Evolutionary conservation across 179 eudicot genomes (phyloP).

Genomic region (Nepenthes alata): DNA sequence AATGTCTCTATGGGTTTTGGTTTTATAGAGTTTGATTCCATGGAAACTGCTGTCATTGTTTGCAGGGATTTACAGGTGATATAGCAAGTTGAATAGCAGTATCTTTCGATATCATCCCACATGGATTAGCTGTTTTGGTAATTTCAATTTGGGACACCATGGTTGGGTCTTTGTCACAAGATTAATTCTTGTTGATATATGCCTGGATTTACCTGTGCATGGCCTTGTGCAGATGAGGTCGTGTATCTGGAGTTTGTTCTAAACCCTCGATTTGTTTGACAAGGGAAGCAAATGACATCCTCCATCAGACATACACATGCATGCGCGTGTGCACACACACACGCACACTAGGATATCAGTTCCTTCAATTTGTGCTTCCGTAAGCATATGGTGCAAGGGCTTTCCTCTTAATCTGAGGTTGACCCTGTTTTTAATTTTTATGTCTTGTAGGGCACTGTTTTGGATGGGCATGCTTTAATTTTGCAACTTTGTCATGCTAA

Average conservation of each 20-base stretch:
- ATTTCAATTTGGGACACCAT: too few species aligned
- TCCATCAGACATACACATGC: too few species aligned
- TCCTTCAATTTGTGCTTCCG: background rate
- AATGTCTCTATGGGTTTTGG: constrained; percentile 84
- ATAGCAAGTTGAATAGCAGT: too few species aligned
- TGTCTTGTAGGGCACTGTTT: constrained; percentile 68
- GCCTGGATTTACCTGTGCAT: too few species aligned
- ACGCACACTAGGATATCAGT: background rate
- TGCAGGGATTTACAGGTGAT: constrained; percentile 77
- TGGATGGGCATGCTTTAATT: constrained; percentile 88
- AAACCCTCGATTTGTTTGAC: too few species aligned
- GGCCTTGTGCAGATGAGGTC: too few species aligned
- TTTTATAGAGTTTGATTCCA: constrained; percentile 81
- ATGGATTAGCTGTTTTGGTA: too few species aligned
- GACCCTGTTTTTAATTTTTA: background rate
- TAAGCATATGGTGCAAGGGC: background rate
- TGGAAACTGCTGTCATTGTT: constrained; percentile 60
- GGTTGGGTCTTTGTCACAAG: too few species aligned
- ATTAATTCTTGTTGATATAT: too few species aligned
- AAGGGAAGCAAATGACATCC: too few species aligned
- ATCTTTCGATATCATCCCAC: background rate
- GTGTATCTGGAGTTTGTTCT: too few species aligned
- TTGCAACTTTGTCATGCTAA: constrained; percentile 71
- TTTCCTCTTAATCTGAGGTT: background rate
- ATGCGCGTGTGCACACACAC: too few species aligned